Evolutionary conservation across 352 stramenopile species (phyloP).

Genomic region (Pythium vanterpoolii): DNA sequence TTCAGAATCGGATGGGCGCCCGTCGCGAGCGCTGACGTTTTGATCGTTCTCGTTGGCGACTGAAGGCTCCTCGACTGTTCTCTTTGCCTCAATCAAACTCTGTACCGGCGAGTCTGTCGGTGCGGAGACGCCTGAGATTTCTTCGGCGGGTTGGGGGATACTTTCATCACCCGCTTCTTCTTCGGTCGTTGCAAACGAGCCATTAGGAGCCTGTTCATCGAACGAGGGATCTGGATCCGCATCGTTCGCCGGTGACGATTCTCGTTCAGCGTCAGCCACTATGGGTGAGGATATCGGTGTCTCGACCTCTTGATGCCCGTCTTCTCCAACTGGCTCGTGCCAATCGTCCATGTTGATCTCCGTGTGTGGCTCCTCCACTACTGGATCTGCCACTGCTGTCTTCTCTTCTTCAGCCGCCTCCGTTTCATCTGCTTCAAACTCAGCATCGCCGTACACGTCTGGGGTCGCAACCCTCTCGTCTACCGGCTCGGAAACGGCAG

Average conservation of each 20-base stretch:
- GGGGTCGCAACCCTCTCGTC: background rate
- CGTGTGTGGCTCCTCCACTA: background rate
- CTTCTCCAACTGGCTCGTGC: background rate
- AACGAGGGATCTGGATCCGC: background rate
- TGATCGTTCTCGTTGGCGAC: background rate
- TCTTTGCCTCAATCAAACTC: background rate
- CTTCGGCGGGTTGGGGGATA: background rate
- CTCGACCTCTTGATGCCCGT: background rate
- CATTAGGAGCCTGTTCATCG: background rate
- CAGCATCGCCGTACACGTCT: constrained; percentile 6
- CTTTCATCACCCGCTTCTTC: background rate
- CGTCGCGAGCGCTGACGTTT: background rate
- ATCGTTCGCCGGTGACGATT: background rate
- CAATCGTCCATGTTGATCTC: background rate
- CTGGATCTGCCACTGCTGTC: background rate
- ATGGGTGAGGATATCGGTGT: too few species aligned
- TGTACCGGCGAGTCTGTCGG: background rate
- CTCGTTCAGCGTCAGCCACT: background rate
- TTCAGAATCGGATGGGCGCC: background rate
- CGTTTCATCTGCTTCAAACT: constrained; percentile 1
- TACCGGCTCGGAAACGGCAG: background rate
- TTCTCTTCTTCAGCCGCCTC: background rate
- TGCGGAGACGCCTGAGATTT: background rate
- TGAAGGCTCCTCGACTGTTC: background rate
- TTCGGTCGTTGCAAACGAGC: too few species aligned